Evolutionary conservation across 371 early-diverging fungal genomes (phyloP).

Genomic region (Lichtheimia ramosa): DNA sequence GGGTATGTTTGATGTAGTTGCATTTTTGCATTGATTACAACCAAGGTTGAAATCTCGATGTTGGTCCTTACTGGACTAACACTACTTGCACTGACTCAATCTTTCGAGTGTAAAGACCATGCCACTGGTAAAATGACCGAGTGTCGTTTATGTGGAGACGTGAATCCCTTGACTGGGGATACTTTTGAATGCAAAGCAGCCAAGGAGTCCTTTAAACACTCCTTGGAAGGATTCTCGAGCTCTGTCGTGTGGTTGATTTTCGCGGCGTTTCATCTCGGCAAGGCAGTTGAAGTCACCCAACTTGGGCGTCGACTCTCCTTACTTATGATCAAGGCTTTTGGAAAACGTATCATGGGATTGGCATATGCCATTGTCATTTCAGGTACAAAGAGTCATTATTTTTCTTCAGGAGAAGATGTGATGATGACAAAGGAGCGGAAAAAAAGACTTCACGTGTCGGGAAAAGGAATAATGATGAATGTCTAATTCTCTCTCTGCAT

Average conservation of each 20-base stretch:
- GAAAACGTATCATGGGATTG: slow-evolving; percentile 54
- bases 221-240: slow-evolving; percentile 60
- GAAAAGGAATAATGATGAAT: not conserved
- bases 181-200: slow-evolving; percentile 53
- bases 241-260: slow-evolving; percentile 70
- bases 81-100: slow-evolving; percentile 52
- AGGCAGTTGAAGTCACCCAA: slow-evolving; percentile 60
- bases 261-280: slow-evolving; percentile 72
- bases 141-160: slow-evolving; percentile 54
- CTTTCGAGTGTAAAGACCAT: slow-evolving; percentile 59
- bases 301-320: slow-evolving; percentile 62
- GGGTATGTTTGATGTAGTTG: slow-evolving; percentile 30
- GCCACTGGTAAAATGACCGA: slow-evolving; percentile 48
- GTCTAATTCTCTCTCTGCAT: not conserved
- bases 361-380: slow-evolving; percentile 60
- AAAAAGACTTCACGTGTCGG: too few species aligned
- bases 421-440: too few species aligned
- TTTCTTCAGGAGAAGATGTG: too few species aligned
- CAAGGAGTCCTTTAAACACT: slow-evolving; percentile 59
- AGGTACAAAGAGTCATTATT: slow-evolving; percentile 27
- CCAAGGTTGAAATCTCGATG: slow-evolving; percentile 58
- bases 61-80: slow-evolving; percentile 55
- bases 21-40: slow-evolving; percentile 61
- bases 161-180: slow-evolving; percentile 23
- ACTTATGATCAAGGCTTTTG: slow-evolving; percentile 52